phyloP scores from a whole-genome alignment of 2,329 filamentous ascomycete species.

The Diaporthe vaccinii region DNA sequence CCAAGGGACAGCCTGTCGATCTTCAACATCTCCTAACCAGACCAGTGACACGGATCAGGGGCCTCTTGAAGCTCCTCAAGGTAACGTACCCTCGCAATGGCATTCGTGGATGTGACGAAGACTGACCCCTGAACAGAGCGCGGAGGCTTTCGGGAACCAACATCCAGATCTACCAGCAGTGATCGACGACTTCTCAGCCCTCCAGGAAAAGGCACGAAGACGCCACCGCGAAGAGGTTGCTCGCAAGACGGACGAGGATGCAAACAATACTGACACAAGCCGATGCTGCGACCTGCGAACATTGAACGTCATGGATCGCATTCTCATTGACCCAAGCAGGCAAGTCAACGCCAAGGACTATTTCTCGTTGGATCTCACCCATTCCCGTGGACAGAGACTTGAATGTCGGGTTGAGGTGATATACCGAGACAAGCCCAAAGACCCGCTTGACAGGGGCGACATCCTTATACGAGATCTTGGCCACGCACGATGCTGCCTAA shows the following conservation, averaged over 20 bases:
- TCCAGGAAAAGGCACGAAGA: constrained; percentile 83
- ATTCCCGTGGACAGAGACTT: constrained; percentile 91
- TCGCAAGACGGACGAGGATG: constrained; percentile 85
- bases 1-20: constrained; percentile 89
- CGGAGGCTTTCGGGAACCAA: constrained; percentile 69
- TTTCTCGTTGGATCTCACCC: constrained; percentile 86
- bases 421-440: constrained; percentile 82
- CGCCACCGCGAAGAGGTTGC: constrained; percentile 75
- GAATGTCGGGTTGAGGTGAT: constrained; percentile 91
- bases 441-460: constrained; percentile 79
- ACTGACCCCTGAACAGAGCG: constrained; percentile 62
- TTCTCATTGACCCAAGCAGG: constrained; percentile 80
- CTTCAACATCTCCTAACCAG: constrained; percentile 93
- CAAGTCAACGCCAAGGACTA: constrained; percentile 92
- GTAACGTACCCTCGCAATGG: constrained; percentile 54
- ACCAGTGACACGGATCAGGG: constrained; percentile 88
- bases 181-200: constrained; percentile 73
- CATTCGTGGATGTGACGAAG: background rate
- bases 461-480: constrained; percentile 95
- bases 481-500: constrained; percentile 79
- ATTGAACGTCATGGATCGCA: constrained; percentile 76
- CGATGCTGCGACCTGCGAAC: constrained; percentile 84
- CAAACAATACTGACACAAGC: constrained; percentile 84
- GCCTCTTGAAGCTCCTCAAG: constrained; percentile 86
- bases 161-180: constrained; percentile 69